These are phyloP conservation scores for Primulina eburnea DNA, from an alignment of 257 asterid species.

Conservation along the genomic window DNA sequence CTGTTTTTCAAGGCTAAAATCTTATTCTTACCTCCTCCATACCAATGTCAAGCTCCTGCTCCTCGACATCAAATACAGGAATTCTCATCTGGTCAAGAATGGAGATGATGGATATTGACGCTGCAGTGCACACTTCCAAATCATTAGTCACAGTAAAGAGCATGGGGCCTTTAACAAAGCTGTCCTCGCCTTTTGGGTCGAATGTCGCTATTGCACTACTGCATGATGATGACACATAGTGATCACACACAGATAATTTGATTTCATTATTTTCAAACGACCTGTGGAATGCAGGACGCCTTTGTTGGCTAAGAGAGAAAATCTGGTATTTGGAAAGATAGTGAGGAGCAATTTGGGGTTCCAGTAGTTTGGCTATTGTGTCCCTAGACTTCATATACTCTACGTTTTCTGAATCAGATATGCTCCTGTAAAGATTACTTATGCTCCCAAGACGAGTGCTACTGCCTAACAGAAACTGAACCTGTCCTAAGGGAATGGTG, in stretches of 20 bases:
- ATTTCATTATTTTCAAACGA: fast-evolving
- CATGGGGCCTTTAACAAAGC: neutral
- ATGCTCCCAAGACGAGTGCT: neutral
- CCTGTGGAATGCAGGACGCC: neutral
- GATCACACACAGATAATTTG: no score
- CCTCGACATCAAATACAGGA: neutral
- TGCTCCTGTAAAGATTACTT: neutral
- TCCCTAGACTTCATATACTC: neutral
- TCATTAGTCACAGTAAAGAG: neutral
- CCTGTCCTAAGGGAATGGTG: neutral
- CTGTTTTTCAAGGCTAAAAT: no score
- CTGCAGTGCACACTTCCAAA: no score
- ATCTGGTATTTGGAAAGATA: neutral
- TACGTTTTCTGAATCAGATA: neutral
- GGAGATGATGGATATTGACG: neutral
- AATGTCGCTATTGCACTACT: fast-evolving
- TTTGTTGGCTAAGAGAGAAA: neutral
- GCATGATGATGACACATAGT: no score
- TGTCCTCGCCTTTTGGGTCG: neutral
- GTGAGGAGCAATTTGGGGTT: neutral
- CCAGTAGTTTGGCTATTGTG: neutral
- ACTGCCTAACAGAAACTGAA: neutral
- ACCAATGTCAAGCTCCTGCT: neutral
- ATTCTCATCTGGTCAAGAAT: neutral
- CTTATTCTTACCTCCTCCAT: no score